Base-by-base conservation (phyloP, 108 stramenopile genomes). In the Cyclotella cryptica region DNA sequence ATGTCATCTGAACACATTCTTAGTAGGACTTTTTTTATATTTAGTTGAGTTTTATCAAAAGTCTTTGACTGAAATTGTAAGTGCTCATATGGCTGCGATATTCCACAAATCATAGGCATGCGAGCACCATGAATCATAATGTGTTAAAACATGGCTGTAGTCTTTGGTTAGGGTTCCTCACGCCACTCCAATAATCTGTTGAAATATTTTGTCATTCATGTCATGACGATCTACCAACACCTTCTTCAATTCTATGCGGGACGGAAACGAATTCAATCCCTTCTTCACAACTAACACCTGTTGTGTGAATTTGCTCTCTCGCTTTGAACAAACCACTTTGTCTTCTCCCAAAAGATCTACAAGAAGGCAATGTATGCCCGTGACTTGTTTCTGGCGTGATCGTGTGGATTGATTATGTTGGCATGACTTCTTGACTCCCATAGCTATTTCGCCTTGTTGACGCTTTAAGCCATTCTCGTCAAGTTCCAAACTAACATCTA, bases 181-280 rank as follows among this genome's bases (percentile, higher is more conserved):
- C 1, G 49, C 67, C 15, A 68, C 24, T 49, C 67, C 51, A 26
- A 68, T 28, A 14, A 68, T 68, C 49, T 30, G 51, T 35, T 68
- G 67, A 68, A 68, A 68, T 0, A 35, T 13, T 30, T 0, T 29
- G 4, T 68, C 67, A 51, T 68, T 28, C 67, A 72, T 22, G 27
- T 58, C 71, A 45, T 47, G 43, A 61, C 35, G 15, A 57, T 51
- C 30, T 29, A 47, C 44, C 54, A 59, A 52, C 17, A 72, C 43
- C 44, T 24, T 43, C 59, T 72, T 72, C 59, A 72, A 46, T 4
- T 72, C 59, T 21, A 26, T 58, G 60, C 42, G 27, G 12, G 71
- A 59, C 5, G 42, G 17, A 61, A 72, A 72, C 8, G 43, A 46
- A 18, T 60, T 43, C 44, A 72, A 61, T n/a, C 57, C 71, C 26